Conservation (phyloP, 306 rosid species). For the Trichosanthes truncata region DNA sequence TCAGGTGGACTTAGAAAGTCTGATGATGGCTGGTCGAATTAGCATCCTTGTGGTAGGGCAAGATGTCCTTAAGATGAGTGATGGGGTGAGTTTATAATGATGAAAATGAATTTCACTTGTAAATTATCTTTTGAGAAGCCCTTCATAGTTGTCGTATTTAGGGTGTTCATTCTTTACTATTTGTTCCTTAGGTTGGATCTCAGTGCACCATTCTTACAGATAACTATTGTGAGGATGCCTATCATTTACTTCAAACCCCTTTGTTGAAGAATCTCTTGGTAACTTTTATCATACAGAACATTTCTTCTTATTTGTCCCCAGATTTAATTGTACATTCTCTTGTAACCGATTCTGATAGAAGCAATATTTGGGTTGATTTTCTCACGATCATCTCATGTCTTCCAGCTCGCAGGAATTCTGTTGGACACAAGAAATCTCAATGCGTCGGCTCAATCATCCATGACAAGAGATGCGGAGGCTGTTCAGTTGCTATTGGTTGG, state of each 20-base stretch:
- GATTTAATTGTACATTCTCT: not conserved
- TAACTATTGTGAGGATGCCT: slow-evolving; percentile 86
- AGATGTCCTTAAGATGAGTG: slow-evolving; percentile 46
- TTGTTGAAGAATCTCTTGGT: slow-evolving; percentile 79
- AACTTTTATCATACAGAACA: not conserved
- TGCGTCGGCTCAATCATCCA: slow-evolving; percentile 31
- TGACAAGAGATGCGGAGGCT: slow-evolving; percentile 92
- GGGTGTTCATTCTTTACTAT: not conserved
- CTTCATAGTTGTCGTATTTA: not conserved
- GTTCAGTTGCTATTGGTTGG: slow-evolving; percentile 74
- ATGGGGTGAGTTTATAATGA: slow-evolving; percentile 40
- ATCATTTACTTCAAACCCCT: slow-evolving; percentile 67
- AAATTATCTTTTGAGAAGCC: not conserved
- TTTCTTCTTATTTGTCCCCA: not conserved
- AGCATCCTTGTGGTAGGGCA: slow-evolving; percentile 57
- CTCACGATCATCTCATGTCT: slow-evolving; percentile 15
- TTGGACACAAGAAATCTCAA: slow-evolving; percentile 70
- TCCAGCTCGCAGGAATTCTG: slow-evolving; percentile 82
- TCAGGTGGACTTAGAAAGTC: slow-evolving; percentile 70
- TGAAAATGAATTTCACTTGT: not conserved
- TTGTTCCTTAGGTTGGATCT: slow-evolving; percentile 54
- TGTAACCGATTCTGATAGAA: not conserved
- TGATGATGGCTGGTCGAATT: slow-evolving; percentile 45
- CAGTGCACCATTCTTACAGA: slow-evolving; percentile 78
- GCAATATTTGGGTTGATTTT: slow-evolving; percentile 1